A percentile compares a stretch with the other conserved stretches of the same genome.
phyloP scores from a whole-genome alignment of 805 yeast genomes.

The Suhomyces pyralidae region DNA sequence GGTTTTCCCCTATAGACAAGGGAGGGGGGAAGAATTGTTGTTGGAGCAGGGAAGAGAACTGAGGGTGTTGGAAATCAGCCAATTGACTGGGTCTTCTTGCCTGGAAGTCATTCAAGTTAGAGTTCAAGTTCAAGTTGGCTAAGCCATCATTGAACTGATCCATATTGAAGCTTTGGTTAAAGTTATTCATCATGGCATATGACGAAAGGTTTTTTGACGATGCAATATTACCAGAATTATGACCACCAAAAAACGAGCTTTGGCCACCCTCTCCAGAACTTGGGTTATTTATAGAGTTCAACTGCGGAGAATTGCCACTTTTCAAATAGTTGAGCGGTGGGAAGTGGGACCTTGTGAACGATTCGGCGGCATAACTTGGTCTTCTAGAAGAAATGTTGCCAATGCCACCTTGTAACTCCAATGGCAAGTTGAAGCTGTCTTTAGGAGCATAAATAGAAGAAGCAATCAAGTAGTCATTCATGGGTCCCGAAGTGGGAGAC shows the following conservation, averaged over 20 bases:
- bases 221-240: slow-evolving; percentile 2
- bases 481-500: slow-evolving; percentile 10
- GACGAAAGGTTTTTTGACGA: slow-evolving; percentile 21
- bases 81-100: slow-evolving; percentile 43
- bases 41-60: slow-evolving; percentile 7
- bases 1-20: slow-evolving; percentile 6
- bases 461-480: slow-evolving; percentile 6
- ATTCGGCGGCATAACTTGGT: slow-evolving; percentile 72
- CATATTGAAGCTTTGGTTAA: slow-evolving; percentile 17
- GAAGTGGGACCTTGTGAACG: slow-evolving; percentile 40
- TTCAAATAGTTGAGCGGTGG: slow-evolving; percentile 8
- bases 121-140: slow-evolving; percentile 28
- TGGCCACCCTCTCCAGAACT: not conserved
- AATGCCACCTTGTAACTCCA: slow-evolving; percentile 63
- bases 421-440: slow-evolving; percentile 48
- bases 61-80: slow-evolving; percentile 26
- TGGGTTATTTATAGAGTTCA: not conserved
- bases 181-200: slow-evolving; percentile 29
- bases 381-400: slow-evolving; percentile 63
- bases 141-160: slow-evolving; percentile 32
- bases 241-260: slow-evolving; percentile 5
- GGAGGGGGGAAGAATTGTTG: slow-evolving; percentile 4
- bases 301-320: slow-evolving; percentile 2
- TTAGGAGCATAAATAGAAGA: slow-evolving; percentile 5
- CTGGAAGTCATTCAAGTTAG: slow-evolving; percentile 38